These are phyloP conservation scores for Geranium rotundifolium DNA, from an alignment of 345 rosid species.

Conservation along the genomic window DNA sequence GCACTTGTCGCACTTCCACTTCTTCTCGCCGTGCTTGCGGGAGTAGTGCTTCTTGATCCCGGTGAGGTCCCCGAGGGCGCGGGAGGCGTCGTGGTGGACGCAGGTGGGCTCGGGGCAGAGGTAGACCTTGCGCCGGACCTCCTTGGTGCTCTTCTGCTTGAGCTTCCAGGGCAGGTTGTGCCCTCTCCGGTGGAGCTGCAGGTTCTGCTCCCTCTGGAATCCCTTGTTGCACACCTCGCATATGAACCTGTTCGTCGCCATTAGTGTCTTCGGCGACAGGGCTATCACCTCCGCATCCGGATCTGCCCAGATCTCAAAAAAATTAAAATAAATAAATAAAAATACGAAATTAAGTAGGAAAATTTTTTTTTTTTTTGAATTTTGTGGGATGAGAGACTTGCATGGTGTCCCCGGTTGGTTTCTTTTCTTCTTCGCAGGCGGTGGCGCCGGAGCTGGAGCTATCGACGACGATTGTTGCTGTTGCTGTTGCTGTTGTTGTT, in stretches of 20 bases:
- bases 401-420: conserved; percentile 79
- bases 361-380: too few species aligned
- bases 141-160: conserved; percentile 66
- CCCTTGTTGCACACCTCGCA: conserved; percentile 88
- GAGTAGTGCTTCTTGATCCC: conserved; percentile 74
- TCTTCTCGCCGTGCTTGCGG: conserved; percentile 79
- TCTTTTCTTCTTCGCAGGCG: conserved; percentile 54
- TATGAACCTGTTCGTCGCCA: conserved; percentile 84
- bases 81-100: conserved; percentile 73
- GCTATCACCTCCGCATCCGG: conserved; percentile 89
- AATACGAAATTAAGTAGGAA: too few species aligned
- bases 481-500: neutral
- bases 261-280: conserved; percentile 73
- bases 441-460: conserved; percentile 18
- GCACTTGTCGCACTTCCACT: conserved; percentile 86
- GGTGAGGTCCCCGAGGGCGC: conserved; percentile 82
- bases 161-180: conserved; percentile 87
- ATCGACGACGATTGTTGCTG: too few species aligned
- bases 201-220: conserved; percentile 77
- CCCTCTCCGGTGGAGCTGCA: conserved; percentile 80
- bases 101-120: conserved; percentile 79
- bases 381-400: conserved; percentile 30
- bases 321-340: too few species aligned
- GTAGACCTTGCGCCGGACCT: conserved; percentile 71
- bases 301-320: conserved; percentile 25